Evolutionary conservation across 1,284 basidiomycete species (phyloP).

Genomic region (Malassezia cuniculi): DNA sequence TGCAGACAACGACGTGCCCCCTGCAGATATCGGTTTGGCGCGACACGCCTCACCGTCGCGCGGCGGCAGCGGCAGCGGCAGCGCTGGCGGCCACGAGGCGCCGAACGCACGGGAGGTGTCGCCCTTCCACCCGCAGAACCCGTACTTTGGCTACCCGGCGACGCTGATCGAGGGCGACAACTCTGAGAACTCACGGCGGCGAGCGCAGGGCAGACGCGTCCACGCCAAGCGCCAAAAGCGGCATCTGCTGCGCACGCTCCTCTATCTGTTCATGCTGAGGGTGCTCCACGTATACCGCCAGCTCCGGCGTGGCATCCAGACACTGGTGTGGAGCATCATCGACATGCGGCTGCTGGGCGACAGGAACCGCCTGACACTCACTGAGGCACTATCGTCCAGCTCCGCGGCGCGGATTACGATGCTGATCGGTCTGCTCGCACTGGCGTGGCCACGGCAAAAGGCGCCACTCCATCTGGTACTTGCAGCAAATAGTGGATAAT

Average conservation of each 20-base stretch:
- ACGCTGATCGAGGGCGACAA: constrained; percentile 3
- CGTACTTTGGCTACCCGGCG: constrained; percentile 68
- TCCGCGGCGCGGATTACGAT: constrained; percentile 2
- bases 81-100: constrained; percentile 20
- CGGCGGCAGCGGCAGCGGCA: background rate
- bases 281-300: constrained; percentile 26
- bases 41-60: no score
- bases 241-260: constrained; percentile 38
- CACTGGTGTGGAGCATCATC: constrained; percentile 5
- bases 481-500: no score
- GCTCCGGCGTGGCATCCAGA: constrained; percentile 9
- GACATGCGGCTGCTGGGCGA: background rate
- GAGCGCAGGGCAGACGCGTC: constrained; percentile 15
- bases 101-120: constrained; percentile 30
- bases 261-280: constrained; percentile 39
- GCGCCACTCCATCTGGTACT: no score
- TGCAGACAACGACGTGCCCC: no score
- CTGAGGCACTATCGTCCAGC: background rate
- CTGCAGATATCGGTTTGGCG: no score
- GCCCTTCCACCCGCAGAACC: constrained; percentile 52
- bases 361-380: no score
- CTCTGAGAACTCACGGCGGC: constrained; percentile 1
- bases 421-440: background rate
- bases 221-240: constrained; percentile 29
- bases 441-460: no score